Conservation (phyloP, 2,329 filamentous ascomycete species). For the Acarospora socialis region DNA sequence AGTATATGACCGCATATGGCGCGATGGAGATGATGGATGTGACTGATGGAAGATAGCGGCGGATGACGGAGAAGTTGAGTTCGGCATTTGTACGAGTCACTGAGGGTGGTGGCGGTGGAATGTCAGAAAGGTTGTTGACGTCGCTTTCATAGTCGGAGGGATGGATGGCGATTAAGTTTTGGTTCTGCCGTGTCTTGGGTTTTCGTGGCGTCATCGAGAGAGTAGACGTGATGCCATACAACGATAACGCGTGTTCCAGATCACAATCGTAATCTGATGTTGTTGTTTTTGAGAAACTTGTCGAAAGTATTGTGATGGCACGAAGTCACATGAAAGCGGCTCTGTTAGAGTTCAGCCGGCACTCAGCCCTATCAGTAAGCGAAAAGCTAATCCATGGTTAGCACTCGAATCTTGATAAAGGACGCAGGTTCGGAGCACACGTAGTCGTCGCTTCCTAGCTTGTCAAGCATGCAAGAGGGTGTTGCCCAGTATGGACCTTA, state of each 20-base stretch:
- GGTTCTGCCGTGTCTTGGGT: slow-evolving; percentile 16
- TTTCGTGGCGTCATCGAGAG: slow-evolving; percentile 26
- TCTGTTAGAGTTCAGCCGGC: neutral
- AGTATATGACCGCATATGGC: slow-evolving; percentile 75
- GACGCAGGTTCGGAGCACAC: too few species aligned
- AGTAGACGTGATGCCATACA: neutral
- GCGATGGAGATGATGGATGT: slow-evolving; percentile 63
- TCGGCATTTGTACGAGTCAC: slow-evolving; percentile 61
- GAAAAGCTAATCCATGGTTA: neutral
- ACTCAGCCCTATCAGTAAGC: neutral
- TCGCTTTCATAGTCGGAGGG: slow-evolving; percentile 42
- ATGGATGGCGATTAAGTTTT: slow-evolving; percentile 29
- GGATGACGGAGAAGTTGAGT: slow-evolving; percentile 74
- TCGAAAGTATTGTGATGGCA: neutral
- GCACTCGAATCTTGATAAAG: neutral
- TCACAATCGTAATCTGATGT: too few species aligned
- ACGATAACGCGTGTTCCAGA: neutral
- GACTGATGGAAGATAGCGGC: slow-evolving; percentile 64
- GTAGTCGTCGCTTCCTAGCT: too few species aligned
- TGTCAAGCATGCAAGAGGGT: too few species aligned
- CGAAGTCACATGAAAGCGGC: neutral
- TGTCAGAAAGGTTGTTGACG: slow-evolving; percentile 17
- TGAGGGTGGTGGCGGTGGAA: slow-evolving; percentile 31
- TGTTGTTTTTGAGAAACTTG: neutral
- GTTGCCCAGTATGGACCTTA: too few species aligned